Evolutionary conservation across 192 early-diverging fungal genomes (phyloP).

Genomic region (Mortierella hygrophila): DNA sequence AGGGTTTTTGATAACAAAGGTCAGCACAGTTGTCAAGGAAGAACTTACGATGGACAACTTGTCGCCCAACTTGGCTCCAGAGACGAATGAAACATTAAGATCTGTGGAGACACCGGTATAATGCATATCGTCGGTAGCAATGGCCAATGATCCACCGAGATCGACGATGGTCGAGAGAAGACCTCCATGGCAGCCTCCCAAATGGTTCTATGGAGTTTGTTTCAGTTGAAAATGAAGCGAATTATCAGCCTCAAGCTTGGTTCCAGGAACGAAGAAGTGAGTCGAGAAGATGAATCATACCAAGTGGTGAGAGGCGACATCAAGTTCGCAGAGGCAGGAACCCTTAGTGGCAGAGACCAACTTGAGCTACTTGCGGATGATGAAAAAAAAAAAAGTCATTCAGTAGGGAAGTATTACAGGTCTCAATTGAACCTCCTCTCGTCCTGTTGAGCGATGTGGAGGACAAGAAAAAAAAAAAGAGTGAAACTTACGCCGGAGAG

Average conservation of each 20-base stretch:
- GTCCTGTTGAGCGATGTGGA: background rate
- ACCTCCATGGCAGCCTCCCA: constrained; percentile 65
- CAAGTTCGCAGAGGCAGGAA: constrained; percentile 54
- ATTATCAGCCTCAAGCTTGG: too few relatives aligned
- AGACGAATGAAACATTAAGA: constrained; percentile 67
- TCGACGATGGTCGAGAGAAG: constrained; percentile 67
- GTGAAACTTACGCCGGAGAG: constrained; percentile 33
- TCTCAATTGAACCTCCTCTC: background rate
- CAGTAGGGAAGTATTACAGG: background rate
- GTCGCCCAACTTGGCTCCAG: constrained; percentile 60
- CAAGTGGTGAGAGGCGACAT: constrained; percentile 62
- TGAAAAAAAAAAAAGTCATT: background rate
- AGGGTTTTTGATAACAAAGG: background rate
- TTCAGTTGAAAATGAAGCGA: background rate
- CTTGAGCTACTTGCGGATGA: constrained; percentile 36
- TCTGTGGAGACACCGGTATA: constrained; percentile 70
- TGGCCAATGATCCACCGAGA: constrained; percentile 66
- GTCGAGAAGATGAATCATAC: constrained; percentile 32
- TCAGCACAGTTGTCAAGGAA: background rate
- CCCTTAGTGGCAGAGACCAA: constrained; percentile 55
- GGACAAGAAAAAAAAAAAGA: background rate
- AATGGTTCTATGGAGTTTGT: constrained; percentile 59
- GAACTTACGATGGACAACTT: constrained; percentile 57
- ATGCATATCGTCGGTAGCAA: constrained; percentile 63
- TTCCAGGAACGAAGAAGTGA: background rate